Evolutionary conservation across 257 asterid genomes (phyloP).

Genomic region (Solanum sejunctum): DNA sequence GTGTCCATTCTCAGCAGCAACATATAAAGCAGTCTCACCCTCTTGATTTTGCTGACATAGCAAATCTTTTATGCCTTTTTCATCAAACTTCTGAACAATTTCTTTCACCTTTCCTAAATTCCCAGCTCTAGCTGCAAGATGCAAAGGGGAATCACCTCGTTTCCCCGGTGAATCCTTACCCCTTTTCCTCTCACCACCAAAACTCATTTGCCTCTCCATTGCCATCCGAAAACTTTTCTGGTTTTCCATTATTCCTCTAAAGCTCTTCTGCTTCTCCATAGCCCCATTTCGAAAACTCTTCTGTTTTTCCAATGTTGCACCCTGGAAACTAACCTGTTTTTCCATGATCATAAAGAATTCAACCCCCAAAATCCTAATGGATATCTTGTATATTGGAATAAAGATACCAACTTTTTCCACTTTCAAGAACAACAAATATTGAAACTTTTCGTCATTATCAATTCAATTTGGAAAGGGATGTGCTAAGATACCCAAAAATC

Average conservation of each 20-base stretch:
- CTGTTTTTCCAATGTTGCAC: constrained; percentile 45
- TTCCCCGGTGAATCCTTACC: constrained; percentile 91
- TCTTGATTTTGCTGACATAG: constrained; percentile 76
- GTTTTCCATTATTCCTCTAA: constrained; percentile 79
- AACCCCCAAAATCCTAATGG: not conserved
- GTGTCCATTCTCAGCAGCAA: constrained; percentile 83
- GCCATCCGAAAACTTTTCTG: constrained; percentile 89
- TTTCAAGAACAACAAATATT: constrained; percentile 5
- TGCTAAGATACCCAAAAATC: not conserved
- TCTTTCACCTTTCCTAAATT: constrained; percentile 68
- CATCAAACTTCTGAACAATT: constrained; percentile 49
- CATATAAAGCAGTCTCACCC: constrained; percentile 84
- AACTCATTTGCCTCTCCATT: constrained; percentile 84
- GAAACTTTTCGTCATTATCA: constrained; percentile 17
- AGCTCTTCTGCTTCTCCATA: constrained; percentile 85
- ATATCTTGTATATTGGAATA: not conserved
- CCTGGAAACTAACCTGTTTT: constrained; percentile 49
- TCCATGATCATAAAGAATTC: constrained; percentile 25
- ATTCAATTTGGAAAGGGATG: not conserved
- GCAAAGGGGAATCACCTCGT: constrained; percentile 77
- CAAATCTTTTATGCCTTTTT: constrained; percentile 36
- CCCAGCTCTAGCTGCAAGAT: constrained; percentile 79
- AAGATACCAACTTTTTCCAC: not conserved
- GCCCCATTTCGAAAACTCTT: constrained; percentile 42
- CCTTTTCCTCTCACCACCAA: constrained; percentile 71